Evolutionary conservation across 2,329 filamentous ascomycete genomes (phyloP).

Genomic region (Neoscytalidium dimidiatum): DNA sequence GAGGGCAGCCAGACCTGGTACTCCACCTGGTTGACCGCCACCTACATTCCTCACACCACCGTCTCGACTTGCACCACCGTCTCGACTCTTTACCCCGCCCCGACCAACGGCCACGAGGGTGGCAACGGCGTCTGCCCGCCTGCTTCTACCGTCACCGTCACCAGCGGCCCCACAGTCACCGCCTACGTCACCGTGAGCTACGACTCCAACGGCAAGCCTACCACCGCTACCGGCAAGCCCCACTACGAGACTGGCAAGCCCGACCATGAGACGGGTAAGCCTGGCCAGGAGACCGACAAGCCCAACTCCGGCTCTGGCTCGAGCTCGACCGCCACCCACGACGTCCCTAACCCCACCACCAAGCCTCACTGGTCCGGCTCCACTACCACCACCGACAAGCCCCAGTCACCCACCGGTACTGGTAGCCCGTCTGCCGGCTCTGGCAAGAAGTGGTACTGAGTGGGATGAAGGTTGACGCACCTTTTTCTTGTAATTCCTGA

Average conservation of each 20-base stretch:
- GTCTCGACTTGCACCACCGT: conserved; percentile 22
- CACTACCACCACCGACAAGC: background rate
- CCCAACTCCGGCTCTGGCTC: background rate
- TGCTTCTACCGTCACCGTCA: conserved; percentile 8
- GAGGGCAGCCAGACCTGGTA: conserved; percentile 33
- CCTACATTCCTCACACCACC: conserved; percentile 34
- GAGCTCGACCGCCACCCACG: background rate
- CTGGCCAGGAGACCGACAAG: background rate
- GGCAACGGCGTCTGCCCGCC: background rate
- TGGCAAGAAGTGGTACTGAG: background rate
- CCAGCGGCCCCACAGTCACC: background rate
- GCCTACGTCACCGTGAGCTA: background rate
- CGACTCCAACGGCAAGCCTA: background rate
- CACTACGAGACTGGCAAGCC: background rate
- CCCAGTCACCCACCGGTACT: background rate
- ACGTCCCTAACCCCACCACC: background rate
- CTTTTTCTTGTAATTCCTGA: background rate
- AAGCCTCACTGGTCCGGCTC: background rate
- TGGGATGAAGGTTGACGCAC: background rate
- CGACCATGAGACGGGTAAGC: background rate
- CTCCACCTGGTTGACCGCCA: conserved; percentile 42
- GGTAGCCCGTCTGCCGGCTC: conserved; percentile 5
- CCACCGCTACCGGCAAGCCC: background rate
- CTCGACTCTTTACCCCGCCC: conserved; percentile 6
- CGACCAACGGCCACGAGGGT: background rate